These are phyloP conservation scores for Dictyostelium brefeldianum DNA, from an alignment of 78 protist species.

Conservation along the genomic window DNA sequence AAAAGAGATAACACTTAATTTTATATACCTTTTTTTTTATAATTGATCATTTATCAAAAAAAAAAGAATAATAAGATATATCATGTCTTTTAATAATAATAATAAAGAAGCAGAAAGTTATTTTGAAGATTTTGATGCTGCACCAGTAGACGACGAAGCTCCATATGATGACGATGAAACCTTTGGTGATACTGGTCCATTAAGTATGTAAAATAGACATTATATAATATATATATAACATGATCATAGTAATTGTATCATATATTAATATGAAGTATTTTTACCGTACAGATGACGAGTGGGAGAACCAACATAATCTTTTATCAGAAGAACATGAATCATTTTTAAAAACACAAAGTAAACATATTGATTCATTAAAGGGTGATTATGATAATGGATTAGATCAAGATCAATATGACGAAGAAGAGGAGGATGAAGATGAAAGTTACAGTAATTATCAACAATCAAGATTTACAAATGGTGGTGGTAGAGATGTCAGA, in stretches of 20 bases:
- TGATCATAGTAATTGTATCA: too few species aligned
- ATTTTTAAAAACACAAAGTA: not conserved
- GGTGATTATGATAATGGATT: not conserved
- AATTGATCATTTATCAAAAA: not conserved
- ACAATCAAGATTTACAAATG: conserved; percentile 18
- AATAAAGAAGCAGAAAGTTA: conserved; percentile 7
- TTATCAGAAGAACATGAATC: conserved; percentile 56
- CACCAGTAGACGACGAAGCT: conserved; percentile 11
- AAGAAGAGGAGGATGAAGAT: conserved; percentile 23
- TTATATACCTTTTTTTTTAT: not conserved
- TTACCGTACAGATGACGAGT: conserved; percentile 49
- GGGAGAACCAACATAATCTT: conserved; percentile 56
- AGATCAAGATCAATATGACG: not conserved
- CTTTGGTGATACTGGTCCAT: conserved; percentile 81
- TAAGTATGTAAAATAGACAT: conserved; percentile 42
- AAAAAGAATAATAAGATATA: not conserved
- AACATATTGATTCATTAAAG: not conserved
- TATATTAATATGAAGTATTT: too few species aligned
- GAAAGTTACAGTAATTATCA: not conserved
- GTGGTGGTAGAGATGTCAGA: conserved; percentile 23
- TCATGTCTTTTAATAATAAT: conserved; percentile 13
- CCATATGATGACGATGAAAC: conserved; percentile 78
- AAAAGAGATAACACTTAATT: not conserved
- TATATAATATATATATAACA: too few species aligned
- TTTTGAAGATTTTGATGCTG: conserved; percentile 42